Evolutionary conservation across 192 early-diverging fungal genomes (phyloP).

Genomic region (Coemansia aciculifera): DNA sequence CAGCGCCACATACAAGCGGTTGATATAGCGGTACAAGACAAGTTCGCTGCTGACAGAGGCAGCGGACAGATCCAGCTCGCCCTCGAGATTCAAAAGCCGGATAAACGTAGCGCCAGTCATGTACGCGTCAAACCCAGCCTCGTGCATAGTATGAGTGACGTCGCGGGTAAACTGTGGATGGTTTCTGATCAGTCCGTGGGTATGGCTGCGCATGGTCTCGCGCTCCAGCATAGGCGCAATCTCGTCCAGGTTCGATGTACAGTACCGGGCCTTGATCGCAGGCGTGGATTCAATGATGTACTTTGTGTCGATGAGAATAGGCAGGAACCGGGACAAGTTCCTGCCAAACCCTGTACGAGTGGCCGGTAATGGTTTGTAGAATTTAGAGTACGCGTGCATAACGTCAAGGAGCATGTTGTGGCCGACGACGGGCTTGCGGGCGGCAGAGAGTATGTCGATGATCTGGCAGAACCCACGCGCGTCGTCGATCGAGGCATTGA

Average conservation of each 20-base stretch:
- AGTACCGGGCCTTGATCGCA: slow-evolving; percentile 26
- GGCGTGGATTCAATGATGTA: slow-evolving; percentile 53
- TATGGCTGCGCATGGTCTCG: slow-evolving; percentile 9
- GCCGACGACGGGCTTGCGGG: slow-evolving; percentile 77
- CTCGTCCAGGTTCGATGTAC: slow-evolving; percentile 47
- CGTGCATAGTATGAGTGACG: slow-evolving; percentile 64
- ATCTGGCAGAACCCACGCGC: slow-evolving; percentile 72
- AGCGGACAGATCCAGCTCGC: slow-evolving; percentile 24
- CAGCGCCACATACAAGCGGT: slow-evolving; percentile 27
- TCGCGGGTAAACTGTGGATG: slow-evolving; percentile 58
- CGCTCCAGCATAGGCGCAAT: slow-evolving; percentile 37
- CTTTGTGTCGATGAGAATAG: slow-evolving; percentile 52
- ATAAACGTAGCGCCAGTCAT: slow-evolving; percentile 82
- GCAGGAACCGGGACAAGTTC: slow-evolving; percentile 57
- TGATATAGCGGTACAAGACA: slow-evolving; percentile 48
- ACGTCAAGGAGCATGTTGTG: slow-evolving; percentile 91
- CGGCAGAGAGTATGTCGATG: slow-evolving; percentile 71
- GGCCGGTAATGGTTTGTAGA: slow-evolving; percentile 68
- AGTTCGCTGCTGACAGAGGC: slow-evolving; percentile 24
- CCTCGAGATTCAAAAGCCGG: slow-evolving; percentile 58
- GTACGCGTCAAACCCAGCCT: slow-evolving; percentile 93
- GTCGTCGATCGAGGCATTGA: slow-evolving; percentile 52
- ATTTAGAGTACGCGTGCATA: slow-evolving; percentile 77
- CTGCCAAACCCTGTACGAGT: slow-evolving; percentile 71
- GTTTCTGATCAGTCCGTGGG: slow-evolving; percentile 37